phyloP scores from a whole-genome alignment of 2,329 filamentous ascomycete genomes.

The Apiospora aurea region DNA sequence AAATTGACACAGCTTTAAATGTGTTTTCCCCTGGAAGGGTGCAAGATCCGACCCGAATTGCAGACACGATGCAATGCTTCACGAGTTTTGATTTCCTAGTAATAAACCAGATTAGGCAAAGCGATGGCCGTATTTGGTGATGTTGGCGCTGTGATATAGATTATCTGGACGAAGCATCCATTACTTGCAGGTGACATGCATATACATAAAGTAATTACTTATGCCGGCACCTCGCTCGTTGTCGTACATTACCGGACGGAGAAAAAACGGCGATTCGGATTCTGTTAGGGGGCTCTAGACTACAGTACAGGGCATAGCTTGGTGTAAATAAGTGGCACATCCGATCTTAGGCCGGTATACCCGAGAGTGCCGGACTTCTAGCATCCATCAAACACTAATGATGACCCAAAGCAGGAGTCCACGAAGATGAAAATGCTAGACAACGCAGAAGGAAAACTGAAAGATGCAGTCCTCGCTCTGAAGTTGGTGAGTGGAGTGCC shows the following conservation, averaged over 20 bases:
- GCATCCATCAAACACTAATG: neutral
- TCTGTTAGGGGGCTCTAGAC: neutral
- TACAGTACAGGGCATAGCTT: neutral
- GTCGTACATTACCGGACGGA: neutral
- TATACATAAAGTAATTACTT: no score
- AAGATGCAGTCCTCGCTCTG: neutral
- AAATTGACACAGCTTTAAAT: neutral
- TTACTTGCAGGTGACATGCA: neutral
- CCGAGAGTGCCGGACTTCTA: conserved; percentile 8
- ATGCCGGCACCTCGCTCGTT: neutral
- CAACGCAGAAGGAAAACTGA: neutral
- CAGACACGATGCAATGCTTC: neutral
- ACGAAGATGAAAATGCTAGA: neutral
- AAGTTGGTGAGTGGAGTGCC: neutral
- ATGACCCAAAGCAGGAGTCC: neutral
- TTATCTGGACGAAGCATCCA: neutral
- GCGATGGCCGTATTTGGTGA: neutral
- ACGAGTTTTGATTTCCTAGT: neutral
- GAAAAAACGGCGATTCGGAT: neutral
- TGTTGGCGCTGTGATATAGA: neutral
- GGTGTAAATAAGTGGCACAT: conserved; percentile 11
- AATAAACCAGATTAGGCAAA: neutral
- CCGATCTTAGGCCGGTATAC: conserved; percentile 10
- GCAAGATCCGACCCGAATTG: neutral
- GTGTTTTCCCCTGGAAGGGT: neutral